phyloP scores from a whole-genome alignment of 78 protist species.

The Creolimax fragrantissima region DNA sequence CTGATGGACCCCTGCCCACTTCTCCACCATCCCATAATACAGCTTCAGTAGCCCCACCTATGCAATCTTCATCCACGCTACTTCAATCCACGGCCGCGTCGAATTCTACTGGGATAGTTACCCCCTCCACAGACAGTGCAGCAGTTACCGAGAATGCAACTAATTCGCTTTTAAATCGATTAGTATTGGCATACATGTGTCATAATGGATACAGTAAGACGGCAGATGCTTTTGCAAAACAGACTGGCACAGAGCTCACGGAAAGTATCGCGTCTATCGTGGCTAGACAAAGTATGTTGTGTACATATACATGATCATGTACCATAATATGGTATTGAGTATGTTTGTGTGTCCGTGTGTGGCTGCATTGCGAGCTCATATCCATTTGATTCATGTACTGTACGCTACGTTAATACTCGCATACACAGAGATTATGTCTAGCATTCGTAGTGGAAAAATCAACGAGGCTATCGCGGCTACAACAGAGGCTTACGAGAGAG shows the following conservation, averaged over 20 bases:
- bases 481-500: not conserved
- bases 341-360: not conserved
- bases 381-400: not conserved
- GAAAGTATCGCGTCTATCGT: conserved; percentile 1
- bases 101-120: no score
- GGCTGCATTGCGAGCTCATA: not conserved
- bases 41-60: no score
- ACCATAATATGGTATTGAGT: not conserved
- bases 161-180: conserved; percentile 4
- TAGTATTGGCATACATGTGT: conserved; percentile 41
- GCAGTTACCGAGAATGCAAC: not conserved
- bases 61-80: no score
- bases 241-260: conserved; percentile 11
- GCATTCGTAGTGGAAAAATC: conserved; percentile 28
- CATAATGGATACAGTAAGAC: conserved; percentile 61
- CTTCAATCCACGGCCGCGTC: no score
- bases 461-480: conserved; percentile 31
- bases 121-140: no score
- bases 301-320: conserved; percentile 39
- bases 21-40: no score
- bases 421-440: not conserved
- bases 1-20: no score
- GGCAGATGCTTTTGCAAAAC: conserved; percentile 40
- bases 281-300: not conserved
- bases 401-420: not conserved